Conservation (phyloP, 441 rosid genomes). For the Metrosideros polymorpha region DNA sequence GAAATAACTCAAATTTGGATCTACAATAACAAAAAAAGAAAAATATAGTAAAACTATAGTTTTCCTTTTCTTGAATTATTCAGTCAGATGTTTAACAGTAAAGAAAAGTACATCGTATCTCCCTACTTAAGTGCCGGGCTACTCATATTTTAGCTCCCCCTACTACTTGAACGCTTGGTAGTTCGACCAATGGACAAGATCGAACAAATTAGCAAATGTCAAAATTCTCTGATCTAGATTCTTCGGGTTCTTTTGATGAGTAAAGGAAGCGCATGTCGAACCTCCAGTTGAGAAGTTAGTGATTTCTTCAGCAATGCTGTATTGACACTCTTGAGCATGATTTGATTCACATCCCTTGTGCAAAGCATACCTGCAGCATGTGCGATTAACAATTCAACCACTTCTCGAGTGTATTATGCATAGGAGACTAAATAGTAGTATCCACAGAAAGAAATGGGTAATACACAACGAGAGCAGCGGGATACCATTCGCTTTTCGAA, state of each 20-base stretch:
- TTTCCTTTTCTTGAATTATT: too few relatives aligned
- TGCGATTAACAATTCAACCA: neutral
- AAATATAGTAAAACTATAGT: too few relatives aligned
- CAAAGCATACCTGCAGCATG: neutral
- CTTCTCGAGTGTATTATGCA: neutral
- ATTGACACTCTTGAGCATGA: neutral
- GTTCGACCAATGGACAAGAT: neutral
- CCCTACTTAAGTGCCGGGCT: rapidly evolving
- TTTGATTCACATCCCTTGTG: neutral
- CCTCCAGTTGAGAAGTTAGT: neutral
- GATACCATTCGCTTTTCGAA: neutral
- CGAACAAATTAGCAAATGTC: too few relatives aligned
- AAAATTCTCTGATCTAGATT: neutral
- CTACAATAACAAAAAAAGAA: too few relatives aligned
- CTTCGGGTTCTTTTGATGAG: neutral
- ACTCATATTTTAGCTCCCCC: neutral
- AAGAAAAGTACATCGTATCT: rapidly evolving
- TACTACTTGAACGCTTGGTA: neutral
- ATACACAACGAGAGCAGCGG: neutral
- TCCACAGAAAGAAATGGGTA: neutral
- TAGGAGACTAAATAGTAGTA: neutral
- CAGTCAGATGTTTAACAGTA: neutral
- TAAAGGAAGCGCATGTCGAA: neutral
- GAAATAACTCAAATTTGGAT: too few relatives aligned
- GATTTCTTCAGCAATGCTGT: neutral